Conservation (phyloP, 2,329 filamentous ascomycete species). For the Sporothrix euskadiensis region DNA sequence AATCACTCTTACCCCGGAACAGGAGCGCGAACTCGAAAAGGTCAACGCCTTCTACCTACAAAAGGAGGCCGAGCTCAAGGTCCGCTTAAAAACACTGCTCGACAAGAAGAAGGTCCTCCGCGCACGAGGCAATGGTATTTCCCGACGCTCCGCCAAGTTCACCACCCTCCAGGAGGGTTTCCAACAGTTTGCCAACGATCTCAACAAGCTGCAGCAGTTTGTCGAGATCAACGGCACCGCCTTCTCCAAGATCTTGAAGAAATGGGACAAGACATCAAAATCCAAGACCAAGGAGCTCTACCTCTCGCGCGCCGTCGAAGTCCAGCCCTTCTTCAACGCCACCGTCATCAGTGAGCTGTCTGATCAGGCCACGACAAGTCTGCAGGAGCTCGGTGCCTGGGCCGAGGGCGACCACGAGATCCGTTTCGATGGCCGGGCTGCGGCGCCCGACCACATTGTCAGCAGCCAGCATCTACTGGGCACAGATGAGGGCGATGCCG, state of each 20-base stretch:
- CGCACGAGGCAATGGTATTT: constrained; percentile 71
- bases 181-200: constrained; percentile 91
- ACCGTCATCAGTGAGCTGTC: constrained; percentile 96
- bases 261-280: constrained; percentile 99
- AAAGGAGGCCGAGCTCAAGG: constrained; percentile 97
- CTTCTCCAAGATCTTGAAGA: constrained; percentile 98
- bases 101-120: constrained; percentile 95
- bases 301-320: constrained; percentile 90
- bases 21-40: constrained; percentile 98
- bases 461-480: constrained; percentile 66
- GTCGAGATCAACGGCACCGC: constrained; percentile 97
- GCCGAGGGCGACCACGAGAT: constrained; percentile 87
- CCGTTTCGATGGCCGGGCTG: constrained; percentile 62
- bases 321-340: constrained; percentile 97
- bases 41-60: constrained; percentile 98
- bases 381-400: constrained; percentile 94
- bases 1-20: constrained; percentile 42
- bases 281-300: constrained; percentile 98
- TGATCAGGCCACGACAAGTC: constrained; percentile 93
- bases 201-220: constrained; percentile 98
- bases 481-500: constrained; percentile 85
- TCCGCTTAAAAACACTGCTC: constrained; percentile 85
- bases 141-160: constrained; percentile 88
- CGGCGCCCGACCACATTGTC: constrained; percentile 59
- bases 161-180: constrained; percentile 95